Evolutionary conservation across 2,329 filamentous ascomycete species (phyloP).

Genomic region (Chaetomium olivaceum): DNA sequence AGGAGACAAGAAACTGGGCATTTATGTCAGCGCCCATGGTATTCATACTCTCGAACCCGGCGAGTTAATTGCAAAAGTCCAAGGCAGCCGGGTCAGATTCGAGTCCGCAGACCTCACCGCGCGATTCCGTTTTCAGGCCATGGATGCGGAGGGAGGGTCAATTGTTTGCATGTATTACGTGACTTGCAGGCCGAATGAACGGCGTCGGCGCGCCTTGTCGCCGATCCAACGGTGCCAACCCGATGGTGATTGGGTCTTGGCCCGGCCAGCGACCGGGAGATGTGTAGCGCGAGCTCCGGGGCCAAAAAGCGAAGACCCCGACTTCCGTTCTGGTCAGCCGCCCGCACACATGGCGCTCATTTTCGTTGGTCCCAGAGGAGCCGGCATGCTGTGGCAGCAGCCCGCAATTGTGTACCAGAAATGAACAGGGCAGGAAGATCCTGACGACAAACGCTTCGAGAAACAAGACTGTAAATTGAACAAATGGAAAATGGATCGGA

Average conservation of each 20-base stretch:
- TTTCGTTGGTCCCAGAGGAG: neutral
- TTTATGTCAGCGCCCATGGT: neutral
- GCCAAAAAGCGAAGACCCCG: slow-evolving; percentile 6
- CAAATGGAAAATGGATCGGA: neutral
- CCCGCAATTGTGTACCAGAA: too few species aligned
- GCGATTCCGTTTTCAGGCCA: neutral
- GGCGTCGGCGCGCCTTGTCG: slow-evolving; percentile 1
- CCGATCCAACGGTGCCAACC: slow-evolving; percentile 1
- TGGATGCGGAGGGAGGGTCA: neutral
- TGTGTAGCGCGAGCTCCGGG: slow-evolving; percentile 20
- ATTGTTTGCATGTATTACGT: neutral
- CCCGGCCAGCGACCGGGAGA: neutral
- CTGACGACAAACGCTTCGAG: neutral
- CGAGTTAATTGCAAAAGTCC: neutral
- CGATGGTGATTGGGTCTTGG: neutral
- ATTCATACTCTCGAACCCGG: slow-evolving; percentile 1
- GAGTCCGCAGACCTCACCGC: neutral
- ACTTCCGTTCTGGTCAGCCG: slow-evolving; percentile 2
- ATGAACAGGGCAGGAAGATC: neutral
- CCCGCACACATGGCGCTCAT: neutral
- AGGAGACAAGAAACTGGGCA: neutral
- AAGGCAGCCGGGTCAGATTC: neutral
- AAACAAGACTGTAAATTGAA: neutral
- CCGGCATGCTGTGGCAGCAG: too few species aligned
- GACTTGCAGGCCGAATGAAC: neutral